Conservation (phyloP, 2,329 filamentous ascomycete species). For the Venturia asperata region DNA sequence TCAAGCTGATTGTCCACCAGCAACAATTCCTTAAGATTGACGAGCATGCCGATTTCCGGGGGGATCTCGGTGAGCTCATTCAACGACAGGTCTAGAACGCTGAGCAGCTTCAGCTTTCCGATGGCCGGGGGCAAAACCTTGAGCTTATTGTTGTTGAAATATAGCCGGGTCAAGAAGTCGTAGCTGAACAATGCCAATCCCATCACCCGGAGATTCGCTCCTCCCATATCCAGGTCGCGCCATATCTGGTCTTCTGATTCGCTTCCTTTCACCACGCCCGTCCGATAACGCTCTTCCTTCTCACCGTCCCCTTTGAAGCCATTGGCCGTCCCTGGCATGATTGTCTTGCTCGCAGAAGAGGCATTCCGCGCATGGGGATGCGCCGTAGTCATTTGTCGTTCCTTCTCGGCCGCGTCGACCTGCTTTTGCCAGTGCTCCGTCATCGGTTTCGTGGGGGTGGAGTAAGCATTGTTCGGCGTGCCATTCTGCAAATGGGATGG, state of each 20-base stretch:
- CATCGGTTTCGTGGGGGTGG: conserved; percentile 50
- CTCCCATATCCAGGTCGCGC: conserved; percentile 89
- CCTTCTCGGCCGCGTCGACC: conserved; percentile 69
- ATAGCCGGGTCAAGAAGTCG: conserved; percentile 82
- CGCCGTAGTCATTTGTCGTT: conserved; percentile 49
- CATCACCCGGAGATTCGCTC: conserved; percentile 84
- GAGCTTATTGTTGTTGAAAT: conserved; percentile 89
- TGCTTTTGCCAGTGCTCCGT: conserved; percentile 83
- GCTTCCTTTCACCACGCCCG: conserved; percentile 50
- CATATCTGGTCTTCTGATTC: conserved; percentile 60
- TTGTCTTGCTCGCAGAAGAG: conserved; percentile 62
- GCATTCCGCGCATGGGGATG: conserved; percentile 69
- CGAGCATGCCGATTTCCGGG: conserved; percentile 92
- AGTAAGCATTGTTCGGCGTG: conserved; percentile 49
- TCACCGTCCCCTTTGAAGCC: conserved; percentile 43
- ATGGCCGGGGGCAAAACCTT: conserved; percentile 71
- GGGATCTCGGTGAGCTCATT: conserved; percentile 80
- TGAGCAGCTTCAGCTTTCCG: conserved; percentile 72
- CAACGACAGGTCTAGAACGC: conserved; percentile 77
- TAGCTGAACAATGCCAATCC: conserved; percentile 75
- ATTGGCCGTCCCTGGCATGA: conserved; percentile 48
- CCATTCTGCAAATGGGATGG: conserved; percentile 54
- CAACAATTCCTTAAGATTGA: conserved; percentile 75
- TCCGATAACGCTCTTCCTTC: conserved; percentile 56
- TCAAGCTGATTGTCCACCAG: conserved; percentile 87